Base-by-base conservation (phyloP, 495 filamentous ascomycete species). In the Sporormia fimetaria region DNA sequence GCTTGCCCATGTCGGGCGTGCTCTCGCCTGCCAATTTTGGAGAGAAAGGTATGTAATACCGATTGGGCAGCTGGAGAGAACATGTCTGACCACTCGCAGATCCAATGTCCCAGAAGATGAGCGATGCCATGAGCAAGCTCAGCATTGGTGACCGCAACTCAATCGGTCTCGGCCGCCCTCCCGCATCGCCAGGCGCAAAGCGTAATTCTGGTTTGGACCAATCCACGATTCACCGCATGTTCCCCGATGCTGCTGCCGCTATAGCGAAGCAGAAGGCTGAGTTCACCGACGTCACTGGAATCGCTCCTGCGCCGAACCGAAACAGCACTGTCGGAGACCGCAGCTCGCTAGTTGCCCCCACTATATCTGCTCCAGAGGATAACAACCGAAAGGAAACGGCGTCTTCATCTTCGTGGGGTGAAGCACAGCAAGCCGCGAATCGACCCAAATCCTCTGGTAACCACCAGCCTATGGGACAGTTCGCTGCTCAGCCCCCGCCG, bases 181-280 rank as follows among this genome's bases (percentile, higher is more conserved):
- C 87, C 24, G 76, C 81, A 35, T 83, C 84, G 20, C 75, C 79
- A 10, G 72, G 76, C 48, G 74, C 71, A 28, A 95, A 94, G 67
- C 78, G 90, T 39, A 88, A 90, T 59, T 95, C 90, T 21, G 87
- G 76, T 11, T 75, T 96, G 26, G 90, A 96, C 57, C 67, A 84
- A n/a, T 78, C 76, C 23, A 86, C 83, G n/a, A 93, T 95, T 58
- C 88, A 94, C 64, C 85, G 85, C 49, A 96, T 98, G 90, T 98
- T 98, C 59, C 90, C 90, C 4, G 90, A 96, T 67, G 90, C 90
- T 16, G 92, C 90, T 2, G 92, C 88, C 10, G 92, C 92, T 10
- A 95, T 98, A 61, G 87, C 87, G 21, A 90, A 87, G 35, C 88
- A 98, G 65, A 94, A 94, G 67, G 87, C 86, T 35, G 87, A 94